A percentile compares a stretch with the other conserved stretches of the same genome.
These are phyloP conservation scores for Protomyces gravidus DNA, from an alignment of 1,139 yeast genomes.

Conservation along the genomic window DNA sequence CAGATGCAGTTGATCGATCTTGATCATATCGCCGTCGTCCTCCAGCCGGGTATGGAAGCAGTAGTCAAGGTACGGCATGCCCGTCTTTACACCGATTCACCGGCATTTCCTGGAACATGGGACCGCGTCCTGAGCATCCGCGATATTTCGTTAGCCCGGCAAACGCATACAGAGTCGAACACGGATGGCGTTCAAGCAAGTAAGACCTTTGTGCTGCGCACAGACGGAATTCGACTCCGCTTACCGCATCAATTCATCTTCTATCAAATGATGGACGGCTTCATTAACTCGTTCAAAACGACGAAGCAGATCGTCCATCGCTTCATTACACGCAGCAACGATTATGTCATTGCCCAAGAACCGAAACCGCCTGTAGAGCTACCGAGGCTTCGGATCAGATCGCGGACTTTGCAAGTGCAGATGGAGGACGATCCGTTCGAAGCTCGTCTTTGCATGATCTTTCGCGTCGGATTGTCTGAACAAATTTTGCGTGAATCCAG, in stretches of 20 bases:
- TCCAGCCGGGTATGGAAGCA: conserved; percentile 40
- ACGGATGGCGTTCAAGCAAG: neutral
- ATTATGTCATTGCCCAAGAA: conserved; percentile 45
- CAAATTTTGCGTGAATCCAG: conserved; percentile 64
- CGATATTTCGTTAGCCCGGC: conserved; percentile 34
- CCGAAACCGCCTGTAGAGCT: conserved; percentile 48
- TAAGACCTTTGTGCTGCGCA: conserved; percentile 20
- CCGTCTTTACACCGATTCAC: conserved; percentile 54
- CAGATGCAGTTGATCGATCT: conserved; percentile 54
- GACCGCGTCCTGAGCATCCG: conserved; percentile 41
- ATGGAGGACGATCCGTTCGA: conserved; percentile 89
- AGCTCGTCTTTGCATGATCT: conserved; percentile 65
- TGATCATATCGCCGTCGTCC: conserved; percentile 43
- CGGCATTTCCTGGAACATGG: conserved; percentile 50
- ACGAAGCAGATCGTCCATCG: conserved; percentile 54
- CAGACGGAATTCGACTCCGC: conserved; percentile 42
- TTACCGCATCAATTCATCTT: conserved; percentile 62
- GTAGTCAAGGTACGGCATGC: conserved; percentile 42
- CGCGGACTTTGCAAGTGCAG: conserved; percentile 49
- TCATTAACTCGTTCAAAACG: conserved; percentile 59
- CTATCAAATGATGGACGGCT: conserved; percentile 62
- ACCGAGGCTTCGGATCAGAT: conserved; percentile 53
- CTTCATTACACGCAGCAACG: conserved; percentile 46
- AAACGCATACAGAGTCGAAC: conserved; percentile 7
- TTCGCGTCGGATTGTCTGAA: conserved; percentile 69